Evolutionary conservation across 768 basidiomycete genomes (phyloP).

Genomic region (Filobasidium floriforme): DNA sequence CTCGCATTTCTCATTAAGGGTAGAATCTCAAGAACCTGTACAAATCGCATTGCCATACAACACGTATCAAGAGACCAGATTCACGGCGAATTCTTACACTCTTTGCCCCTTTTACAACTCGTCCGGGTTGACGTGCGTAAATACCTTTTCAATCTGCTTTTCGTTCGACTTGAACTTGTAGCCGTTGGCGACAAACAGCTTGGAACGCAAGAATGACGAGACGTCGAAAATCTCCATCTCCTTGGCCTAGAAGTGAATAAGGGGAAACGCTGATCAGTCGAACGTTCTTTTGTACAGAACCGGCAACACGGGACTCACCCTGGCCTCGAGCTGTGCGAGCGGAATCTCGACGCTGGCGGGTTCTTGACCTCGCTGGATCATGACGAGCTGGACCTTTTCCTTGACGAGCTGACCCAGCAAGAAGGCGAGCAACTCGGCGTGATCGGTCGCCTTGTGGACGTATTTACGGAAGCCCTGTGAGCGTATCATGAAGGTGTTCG

Average conservation of each 20-base stretch:
- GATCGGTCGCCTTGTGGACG: slow-evolving; percentile 86
- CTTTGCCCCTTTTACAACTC: neutral
- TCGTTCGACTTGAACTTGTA: slow-evolving; percentile 54
- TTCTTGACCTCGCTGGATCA: slow-evolving; percentile 55
- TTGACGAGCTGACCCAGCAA: slow-evolving; percentile 88
- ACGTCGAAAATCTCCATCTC: slow-evolving; percentile 94
- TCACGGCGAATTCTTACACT: too few relatives aligned
- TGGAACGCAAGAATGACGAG: slow-evolving; percentile 72
- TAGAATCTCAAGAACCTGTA: neutral
- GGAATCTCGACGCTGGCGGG: slow-evolving; percentile 71
- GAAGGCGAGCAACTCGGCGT: slow-evolving; percentile 91
- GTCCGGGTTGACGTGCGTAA: slow-evolving; percentile 25
- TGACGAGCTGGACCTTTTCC: slow-evolving; percentile 77
- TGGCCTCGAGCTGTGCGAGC: slow-evolving; percentile 72
- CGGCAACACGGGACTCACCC: slow-evolving; percentile 52
- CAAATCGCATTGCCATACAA: neutral
- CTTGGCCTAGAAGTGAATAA: slow-evolving; percentile 59
- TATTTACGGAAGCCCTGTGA: slow-evolving; percentile 90
- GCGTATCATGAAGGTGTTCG: neutral
- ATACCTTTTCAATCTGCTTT: slow-evolving; percentile 39
- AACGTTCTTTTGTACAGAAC: neutral
- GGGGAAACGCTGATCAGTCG: neutral
- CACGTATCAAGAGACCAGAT: too few relatives aligned
- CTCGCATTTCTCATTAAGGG: neutral
- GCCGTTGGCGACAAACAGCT: slow-evolving; percentile 78